Evolutionary conservation across 2,329 filamentous ascomycete species (phyloP).

Genomic region (Calycina herbarum): DNA sequence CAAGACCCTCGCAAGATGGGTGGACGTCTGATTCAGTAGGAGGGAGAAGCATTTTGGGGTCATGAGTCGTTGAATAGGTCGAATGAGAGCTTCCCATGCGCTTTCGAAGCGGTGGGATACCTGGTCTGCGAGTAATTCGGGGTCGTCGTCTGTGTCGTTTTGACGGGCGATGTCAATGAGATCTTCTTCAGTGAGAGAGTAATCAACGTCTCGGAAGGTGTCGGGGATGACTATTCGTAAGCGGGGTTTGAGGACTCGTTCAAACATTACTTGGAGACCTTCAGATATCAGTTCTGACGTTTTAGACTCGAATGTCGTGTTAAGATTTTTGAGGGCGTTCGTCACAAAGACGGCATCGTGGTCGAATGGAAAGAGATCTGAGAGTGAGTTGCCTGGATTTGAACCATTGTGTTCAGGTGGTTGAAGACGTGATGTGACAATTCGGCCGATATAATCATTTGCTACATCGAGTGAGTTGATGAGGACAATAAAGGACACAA

Average conservation of each 20-base stretch:
- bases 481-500: conserved; percentile 85
- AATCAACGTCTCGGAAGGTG: conserved; percentile 89
- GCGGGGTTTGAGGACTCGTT: conserved; percentile 81
- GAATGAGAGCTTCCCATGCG: conserved; percentile 83
- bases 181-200: conserved; percentile 66
- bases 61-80: conserved; percentile 80
- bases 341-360: conserved; percentile 71
- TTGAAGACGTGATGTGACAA: conserved; percentile 69
- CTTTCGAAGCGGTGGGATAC: conserved; percentile 79
- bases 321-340: conserved; percentile 66
- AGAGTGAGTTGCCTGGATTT: conserved; percentile 43
- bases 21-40: conserved; percentile 72
- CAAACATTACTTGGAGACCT: conserved; percentile 81
- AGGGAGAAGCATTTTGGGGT: conserved; percentile 73
- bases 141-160: conserved; percentile 47
- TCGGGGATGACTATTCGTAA: conserved; percentile 83
- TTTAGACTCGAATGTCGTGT: conserved; percentile 73
- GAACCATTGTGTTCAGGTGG: conserved; percentile 43
- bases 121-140: conserved; percentile 57
- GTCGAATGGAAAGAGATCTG: conserved; percentile 75
- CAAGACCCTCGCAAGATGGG: conserved; percentile 73
- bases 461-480: conserved; percentile 95
- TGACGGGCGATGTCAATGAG: conserved; percentile 55
- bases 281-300: conserved; percentile 80
- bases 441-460: conserved; percentile 85